Percentiles rank a stretch among this genome's conserved stretches.
Evolutionary conservation across 176 grass and related monocot species (phyloP).

Genomic region (Triticum urartu): DNA sequence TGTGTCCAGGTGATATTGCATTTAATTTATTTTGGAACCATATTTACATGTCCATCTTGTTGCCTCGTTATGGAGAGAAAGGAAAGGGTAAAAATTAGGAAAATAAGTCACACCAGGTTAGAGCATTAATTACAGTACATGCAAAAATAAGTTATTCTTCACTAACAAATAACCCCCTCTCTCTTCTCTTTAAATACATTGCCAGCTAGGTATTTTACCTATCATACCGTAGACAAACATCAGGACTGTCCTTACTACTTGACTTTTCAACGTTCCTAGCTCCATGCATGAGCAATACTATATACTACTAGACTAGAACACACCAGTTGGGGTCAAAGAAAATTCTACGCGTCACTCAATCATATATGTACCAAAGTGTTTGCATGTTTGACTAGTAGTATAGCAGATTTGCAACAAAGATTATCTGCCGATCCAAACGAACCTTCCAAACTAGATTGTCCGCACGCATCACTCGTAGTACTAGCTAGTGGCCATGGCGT

Average conservation of each 20-base stretch:
- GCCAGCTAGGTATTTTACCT: not conserved
- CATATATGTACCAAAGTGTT: not conserved
- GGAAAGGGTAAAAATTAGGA: too few relatives aligned
- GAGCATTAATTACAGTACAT: too few relatives aligned
- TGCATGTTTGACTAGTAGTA: not conserved
- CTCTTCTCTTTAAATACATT: not conserved
- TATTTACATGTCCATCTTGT: too few relatives aligned
- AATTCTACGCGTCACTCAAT: not conserved
- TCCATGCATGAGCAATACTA: too few relatives aligned
- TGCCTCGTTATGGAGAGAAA: too few relatives aligned
- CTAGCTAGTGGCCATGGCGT: not conserved
- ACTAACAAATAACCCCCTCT: too few relatives aligned
- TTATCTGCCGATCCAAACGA: not conserved
- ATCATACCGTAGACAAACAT: too few relatives aligned
- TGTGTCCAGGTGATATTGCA: too few relatives aligned
- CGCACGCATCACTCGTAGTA: not conserved
- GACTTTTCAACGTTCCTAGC: slow-evolving; percentile 22
- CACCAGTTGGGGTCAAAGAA: not conserved
- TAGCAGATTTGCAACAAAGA: not conserved
- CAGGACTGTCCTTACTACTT: not conserved
- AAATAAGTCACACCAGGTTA: too few relatives aligned
- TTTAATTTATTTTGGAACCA: too few relatives aligned
- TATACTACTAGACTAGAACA: too few relatives aligned
- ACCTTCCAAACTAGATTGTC: not conserved
- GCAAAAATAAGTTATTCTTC: too few relatives aligned